These are phyloP conservation scores for Colletotrichum sp. DNA, from an alignment of 2,329 filamentous ascomycete genomes.

Conservation along the genomic window DNA sequence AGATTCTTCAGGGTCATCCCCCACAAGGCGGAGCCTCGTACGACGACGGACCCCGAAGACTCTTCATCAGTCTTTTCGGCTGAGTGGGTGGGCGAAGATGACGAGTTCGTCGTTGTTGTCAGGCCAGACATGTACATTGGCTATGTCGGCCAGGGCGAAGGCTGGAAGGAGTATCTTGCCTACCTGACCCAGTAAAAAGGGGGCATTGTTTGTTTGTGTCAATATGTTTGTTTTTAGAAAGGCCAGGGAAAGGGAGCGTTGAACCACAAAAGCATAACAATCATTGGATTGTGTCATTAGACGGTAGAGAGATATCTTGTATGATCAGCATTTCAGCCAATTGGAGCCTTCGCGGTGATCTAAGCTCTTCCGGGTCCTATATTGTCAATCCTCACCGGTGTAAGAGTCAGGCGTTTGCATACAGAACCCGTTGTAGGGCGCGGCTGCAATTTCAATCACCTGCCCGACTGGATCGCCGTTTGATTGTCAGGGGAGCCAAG, in stretches of 20 bases:
- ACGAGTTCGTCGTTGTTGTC: slow-evolving; percentile 37
- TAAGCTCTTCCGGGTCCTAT: not conserved
- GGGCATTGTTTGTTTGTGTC: not conserved
- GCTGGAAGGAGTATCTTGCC: slow-evolving; percentile 32
- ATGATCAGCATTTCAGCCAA: not conserved
- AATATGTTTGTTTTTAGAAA: not conserved
- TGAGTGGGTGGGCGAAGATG: slow-evolving; percentile 30
- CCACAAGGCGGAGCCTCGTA: not conserved
- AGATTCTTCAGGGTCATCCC: slow-evolving; percentile 13
- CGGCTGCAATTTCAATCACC: not conserved
- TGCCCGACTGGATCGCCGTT: not conserved
- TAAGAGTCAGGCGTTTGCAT: not conserved
- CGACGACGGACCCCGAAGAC: not conserved
- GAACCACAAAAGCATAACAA: not conserved
- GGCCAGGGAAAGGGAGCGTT: not conserved
- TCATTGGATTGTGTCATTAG: not conserved
- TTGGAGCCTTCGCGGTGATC: not conserved
- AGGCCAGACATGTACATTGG: slow-evolving; percentile 47
- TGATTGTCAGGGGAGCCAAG: not conserved
- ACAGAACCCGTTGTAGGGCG: not conserved
- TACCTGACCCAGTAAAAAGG: slow-evolving; percentile 10
- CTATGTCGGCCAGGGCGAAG: slow-evolving; percentile 31
- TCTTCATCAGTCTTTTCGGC: slow-evolving; percentile 29
- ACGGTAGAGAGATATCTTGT: not conserved
- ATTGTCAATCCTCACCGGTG: not conserved